These are phyloP conservation scores for Hemisphaericaspora nanyangensis DNA, from an alignment of 805 yeast genomes.

Conservation along the genomic window DNA sequence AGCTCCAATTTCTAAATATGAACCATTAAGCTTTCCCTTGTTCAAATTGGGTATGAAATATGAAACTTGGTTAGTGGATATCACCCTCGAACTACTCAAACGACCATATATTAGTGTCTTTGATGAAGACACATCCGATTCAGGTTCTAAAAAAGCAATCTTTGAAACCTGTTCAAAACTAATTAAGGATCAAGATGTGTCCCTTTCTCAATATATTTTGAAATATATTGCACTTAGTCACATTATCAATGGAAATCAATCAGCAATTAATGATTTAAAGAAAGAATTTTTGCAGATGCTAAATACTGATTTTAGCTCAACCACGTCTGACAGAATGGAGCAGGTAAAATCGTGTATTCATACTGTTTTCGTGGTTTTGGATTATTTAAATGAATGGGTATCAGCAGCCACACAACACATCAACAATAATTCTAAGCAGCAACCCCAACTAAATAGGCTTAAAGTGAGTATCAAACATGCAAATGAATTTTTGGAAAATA, in stretches of 20 bases:
- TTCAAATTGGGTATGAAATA: conserved; percentile 53
- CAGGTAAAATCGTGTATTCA: conserved; percentile 64
- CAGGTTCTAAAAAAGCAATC: conserved; percentile 30
- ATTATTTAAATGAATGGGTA: conserved; percentile 81
- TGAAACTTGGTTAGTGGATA: conserved; percentile 66
- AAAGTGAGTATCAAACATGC: conserved; percentile 32
- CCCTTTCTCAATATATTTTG: conserved; percentile 64
- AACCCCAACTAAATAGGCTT: conserved; percentile 15
- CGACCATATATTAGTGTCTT: conserved; percentile 21
- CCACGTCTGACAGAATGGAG: conserved; percentile 53
- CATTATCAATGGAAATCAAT: conserved; percentile 44
- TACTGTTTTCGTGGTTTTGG: conserved; percentile 72
- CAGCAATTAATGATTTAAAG: conserved; percentile 29
- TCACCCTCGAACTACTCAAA: conserved; percentile 65
- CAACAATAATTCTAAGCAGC: conserved; percentile 19
- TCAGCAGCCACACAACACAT: conserved; percentile 33
- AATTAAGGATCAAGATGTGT: conserved; percentile 65
- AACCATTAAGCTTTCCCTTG: conserved; percentile 57
- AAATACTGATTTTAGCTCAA: conserved; percentile 38
- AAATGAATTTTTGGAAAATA: conserved; percentile 44
- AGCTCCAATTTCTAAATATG: conserved; percentile 49
- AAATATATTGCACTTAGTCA: conserved; percentile 74
- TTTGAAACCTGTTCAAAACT: conserved; percentile 62
- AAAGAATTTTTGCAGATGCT: conserved; percentile 62
- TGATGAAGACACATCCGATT: not conserved